Evolutionary conservation across 176 grass and related monocot species (phyloP), one percentile per base, ranked within the genome.

Genomic region (Avena eriantha): DNA sequence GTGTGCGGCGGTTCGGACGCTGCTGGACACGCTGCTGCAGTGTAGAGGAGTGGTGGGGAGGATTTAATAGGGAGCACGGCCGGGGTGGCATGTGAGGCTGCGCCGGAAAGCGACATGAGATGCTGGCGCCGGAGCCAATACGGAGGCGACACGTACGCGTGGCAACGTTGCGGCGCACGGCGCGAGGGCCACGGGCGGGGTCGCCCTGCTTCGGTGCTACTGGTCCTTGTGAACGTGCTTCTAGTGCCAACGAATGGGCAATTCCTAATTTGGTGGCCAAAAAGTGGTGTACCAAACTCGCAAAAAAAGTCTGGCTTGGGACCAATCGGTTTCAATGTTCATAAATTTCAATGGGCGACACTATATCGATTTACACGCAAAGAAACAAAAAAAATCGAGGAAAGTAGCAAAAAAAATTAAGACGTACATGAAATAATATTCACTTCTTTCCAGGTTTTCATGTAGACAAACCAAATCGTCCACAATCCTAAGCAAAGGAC

Each of bases 51-150:
- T 41, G 50, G 61, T 4, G 63, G 3, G 47, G 74, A 5, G 66
- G 80, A 48, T 74, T 90, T 84, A 84, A 84, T 83, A 80, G 13
- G 2, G 41, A 2, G n/a, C 10, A 15, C 13, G 19, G 50, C 39
- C 18, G 23, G 12, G 16, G 70, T 3, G 22, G 22, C 90, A 84
- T 88, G 86, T 80, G 87, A 78, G 87, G 36, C 4, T 51, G 84
- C 48, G 48, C 2, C 50, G 43, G 35, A 82, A 54, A 39, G 84
- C 46, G 87, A 74, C 83, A 81, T 71, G 78, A 87, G 80, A 21
- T 83, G 93, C 84, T 79, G 75, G 79, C 63, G 78, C 19, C 63
- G 11, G 45, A 35, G 43, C 76, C 80, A 86, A 48, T 89, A 0
- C 2, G 1, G 7, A 9, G 1, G 21, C 26, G 82, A 81, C 83